Base-by-base conservation (phyloP, 495 filamentous ascomycete genomes). In the Polyplosphaeria fusca region DNA sequence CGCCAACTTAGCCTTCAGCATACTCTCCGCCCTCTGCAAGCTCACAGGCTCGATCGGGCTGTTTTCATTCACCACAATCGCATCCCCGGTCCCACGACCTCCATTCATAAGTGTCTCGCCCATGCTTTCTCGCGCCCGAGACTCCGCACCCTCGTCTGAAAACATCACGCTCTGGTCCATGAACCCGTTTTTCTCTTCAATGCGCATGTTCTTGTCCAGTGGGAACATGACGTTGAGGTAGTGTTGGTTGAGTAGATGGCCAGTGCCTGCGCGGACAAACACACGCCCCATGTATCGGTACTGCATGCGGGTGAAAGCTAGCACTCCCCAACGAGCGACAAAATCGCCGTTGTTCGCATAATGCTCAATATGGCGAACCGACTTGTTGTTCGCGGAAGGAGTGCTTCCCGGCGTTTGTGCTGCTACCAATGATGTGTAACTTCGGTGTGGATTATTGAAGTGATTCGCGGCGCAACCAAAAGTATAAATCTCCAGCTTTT, bases 391-490 rank as follows among this genome's bases (percentile, higher is more conserved):
- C 9, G 63, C 46, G 20, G 12, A 44, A 5, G 28, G 18, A 2
- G 14, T 19, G 9, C n/a, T 23, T 22, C 12, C 47, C 7, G 23
- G n/a, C 9, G n/a, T 22, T 16, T 16, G 30, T 16, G 37, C 27
- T 13, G 25, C n/a, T 16, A 30, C 9, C 9, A 39, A 28, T 1
- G 40, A 24, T 50, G n/a, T 38, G 27, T 18, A 56, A 32, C 37
- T 55, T 18, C 52, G 45, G 58, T 79, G 80, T 3, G 89, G 89
- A 56, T 91, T 91, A 69, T 91, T 92, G 68, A 92, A 95, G 68
- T 93, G 89, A 61, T 91, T 92, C 1, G 89, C 87, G 5, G 88
- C 88, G 51, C 81, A 84, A 7, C 87, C 89, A 63, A 94, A 95
- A 0, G 89, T 93, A 69, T 92, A 93, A 12, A 93, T 81, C 66